Evolutionary conservation across 805 yeast genomes (phyloP).

Genomic region (Metschnikowia proteae): DNA sequence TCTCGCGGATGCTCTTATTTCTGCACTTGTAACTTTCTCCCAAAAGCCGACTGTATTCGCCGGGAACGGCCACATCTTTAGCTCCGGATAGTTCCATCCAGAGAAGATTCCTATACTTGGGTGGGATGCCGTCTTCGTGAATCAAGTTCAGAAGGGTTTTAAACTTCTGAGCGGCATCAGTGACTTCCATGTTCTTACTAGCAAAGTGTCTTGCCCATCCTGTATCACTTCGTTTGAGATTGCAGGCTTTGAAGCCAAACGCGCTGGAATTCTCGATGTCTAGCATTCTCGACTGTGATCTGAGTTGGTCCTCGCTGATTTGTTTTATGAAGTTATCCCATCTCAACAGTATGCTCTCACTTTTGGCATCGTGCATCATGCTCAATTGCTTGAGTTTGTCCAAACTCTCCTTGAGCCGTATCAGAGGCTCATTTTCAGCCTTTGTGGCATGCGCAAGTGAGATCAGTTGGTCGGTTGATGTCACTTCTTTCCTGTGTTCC

Average conservation of each 20-base stretch:
- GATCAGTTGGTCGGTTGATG: not conserved
- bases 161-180: conserved; percentile 7
- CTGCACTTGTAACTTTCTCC: not conserved
- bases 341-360: conserved; percentile 32
- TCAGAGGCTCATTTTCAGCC: conserved; percentile 1
- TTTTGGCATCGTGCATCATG: conserved; percentile 42
- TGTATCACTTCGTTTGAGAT: conserved; percentile 21
- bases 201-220: conserved; percentile 8
- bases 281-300: not conserved
- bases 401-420: conserved; percentile 11
- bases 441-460: not conserved
- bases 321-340: conserved; percentile 47
- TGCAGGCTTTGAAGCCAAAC: conserved; percentile 40
- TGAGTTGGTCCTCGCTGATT: conserved; percentile 19
- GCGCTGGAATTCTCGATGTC: conserved; percentile 18
- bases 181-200: conserved; percentile 20
- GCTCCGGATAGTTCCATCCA: conserved; percentile 59
- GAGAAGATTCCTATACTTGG: conserved; percentile 42
- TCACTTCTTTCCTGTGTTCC: not conserved
- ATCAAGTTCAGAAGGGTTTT: conserved; percentile 27
- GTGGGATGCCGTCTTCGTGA: conserved; percentile 44
- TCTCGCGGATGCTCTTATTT: conserved; percentile 11
- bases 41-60: conserved; percentile 40
- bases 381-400: conserved; percentile 37
- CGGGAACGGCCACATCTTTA: conserved; percentile 39